These are phyloP conservation scores for Leishmania major DNA, from an alignment of 208 protist species.

Conservation along the genomic window DNA sequence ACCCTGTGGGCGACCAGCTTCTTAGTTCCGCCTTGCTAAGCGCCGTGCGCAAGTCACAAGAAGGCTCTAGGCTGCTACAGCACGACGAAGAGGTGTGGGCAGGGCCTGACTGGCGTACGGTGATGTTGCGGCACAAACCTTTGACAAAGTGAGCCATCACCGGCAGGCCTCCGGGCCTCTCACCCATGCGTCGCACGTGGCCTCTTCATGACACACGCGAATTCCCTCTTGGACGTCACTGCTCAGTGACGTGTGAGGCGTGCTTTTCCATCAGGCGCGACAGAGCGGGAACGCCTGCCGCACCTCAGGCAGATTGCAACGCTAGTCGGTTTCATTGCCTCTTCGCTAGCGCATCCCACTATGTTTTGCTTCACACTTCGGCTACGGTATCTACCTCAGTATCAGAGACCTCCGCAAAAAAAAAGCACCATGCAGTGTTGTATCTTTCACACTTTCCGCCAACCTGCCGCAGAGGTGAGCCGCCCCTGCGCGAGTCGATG, in stretches of 20 bases:
- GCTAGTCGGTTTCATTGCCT: not conserved
- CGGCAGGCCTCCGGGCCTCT: not conserved
- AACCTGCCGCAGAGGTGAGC: not conserved
- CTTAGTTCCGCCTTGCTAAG: slow-evolving; percentile 42
- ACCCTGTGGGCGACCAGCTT: slow-evolving; percentile 28
- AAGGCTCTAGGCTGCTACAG: slow-evolving; percentile 6
- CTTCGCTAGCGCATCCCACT: not conserved
- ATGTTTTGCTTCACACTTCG: not conserved
- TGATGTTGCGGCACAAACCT: not conserved
- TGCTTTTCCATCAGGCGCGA: not conserved
- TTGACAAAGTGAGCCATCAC: not conserved
- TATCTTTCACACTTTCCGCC: not conserved
- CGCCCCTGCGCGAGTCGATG: not conserved
- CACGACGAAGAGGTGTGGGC: slow-evolving; percentile 24
- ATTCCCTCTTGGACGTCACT: not conserved
- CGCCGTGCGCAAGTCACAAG: slow-evolving; percentile 28
- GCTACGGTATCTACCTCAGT: not conserved
- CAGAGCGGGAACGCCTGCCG: not conserved
- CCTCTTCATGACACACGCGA: not conserved
- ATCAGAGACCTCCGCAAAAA: not conserved
- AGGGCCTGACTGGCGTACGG: slow-evolving; percentile 12
- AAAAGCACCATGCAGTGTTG: not conserved
- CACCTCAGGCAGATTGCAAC: not conserved
- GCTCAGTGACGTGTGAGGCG: not conserved
- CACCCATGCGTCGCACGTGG: not conserved